Percentiles rank a stretch among this genome's conserved stretches.
Evolutionary conservation across 441 rosid genomes (phyloP).

Genomic region (Rhodomyrtus psidioides): DNA sequence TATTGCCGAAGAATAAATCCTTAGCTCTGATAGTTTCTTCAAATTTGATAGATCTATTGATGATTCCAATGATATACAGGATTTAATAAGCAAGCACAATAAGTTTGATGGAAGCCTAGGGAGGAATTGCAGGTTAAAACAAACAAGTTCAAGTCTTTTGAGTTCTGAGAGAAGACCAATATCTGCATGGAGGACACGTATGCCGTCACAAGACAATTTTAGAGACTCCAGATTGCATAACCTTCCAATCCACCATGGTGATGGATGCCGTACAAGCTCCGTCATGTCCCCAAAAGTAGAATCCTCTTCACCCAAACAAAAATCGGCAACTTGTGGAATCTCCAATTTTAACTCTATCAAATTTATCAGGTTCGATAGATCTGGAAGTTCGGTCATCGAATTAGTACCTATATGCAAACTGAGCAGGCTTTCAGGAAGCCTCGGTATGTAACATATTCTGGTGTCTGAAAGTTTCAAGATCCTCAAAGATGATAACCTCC

Average conservation of each 20-base stretch:
- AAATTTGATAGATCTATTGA: neutral
- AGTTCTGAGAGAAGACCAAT: neutral
- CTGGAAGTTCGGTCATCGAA: neutral
- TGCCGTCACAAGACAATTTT: neutral
- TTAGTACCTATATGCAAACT: neutral
- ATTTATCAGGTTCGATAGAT: neutral
- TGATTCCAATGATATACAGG: neutral
- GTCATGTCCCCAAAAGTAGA: neutral
- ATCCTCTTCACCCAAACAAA: neutral
- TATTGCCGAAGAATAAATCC: neutral
- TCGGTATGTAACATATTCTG: neutral
- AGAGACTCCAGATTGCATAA: neutral
- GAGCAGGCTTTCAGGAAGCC: neutral
- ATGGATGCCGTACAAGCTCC: neutral
- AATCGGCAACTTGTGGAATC: neutral
- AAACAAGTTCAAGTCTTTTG: neutral
- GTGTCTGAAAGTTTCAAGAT: neutral
- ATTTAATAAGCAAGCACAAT: neutral
- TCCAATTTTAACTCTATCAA: neutral
- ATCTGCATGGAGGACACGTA: neutral
- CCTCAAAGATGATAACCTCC: neutral
- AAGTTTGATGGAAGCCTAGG: neutral
- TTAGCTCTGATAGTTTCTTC: neutral
- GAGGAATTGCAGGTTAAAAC: neutral
- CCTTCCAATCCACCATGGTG: neutral